Base-by-base conservation (phyloP, 352 stramenopile genomes). In the Phytophthora podocarpi region DNA sequence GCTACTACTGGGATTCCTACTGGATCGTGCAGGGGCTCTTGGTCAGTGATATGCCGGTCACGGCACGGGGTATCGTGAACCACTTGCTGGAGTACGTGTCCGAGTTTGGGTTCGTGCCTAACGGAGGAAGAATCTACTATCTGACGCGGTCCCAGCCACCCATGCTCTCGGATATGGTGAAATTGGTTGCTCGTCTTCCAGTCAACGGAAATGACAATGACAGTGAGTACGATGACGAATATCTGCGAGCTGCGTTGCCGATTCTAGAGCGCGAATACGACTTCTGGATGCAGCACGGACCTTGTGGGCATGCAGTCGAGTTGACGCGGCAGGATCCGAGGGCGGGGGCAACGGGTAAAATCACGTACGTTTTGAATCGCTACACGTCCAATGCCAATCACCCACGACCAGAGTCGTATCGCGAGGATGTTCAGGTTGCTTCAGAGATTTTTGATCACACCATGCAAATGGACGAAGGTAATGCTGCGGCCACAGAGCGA, bases 1-100 rank as follows among this genome's bases (percentile, higher is more conserved):
- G 72, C 34, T 98, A 97, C 73, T 97, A 97, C 66, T 97, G 92
- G 92, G 92, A 98, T 59, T 92, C 82, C 53, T 97, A 93, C 70
- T 98, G 92, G 92, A 97, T 97, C 47, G 80, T 97, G 9, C 65
- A 91, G 49, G 90, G 91, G 0, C 72, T 98, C 5, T 64, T 97
- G 30, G 82, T 94, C 8, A 95, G 85, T 57, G 69, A 78, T 45
- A 93, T 97, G 89, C 41, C 64, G 12, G 34, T 81, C 27, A 97
- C 91, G 0, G 90, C 91, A 5, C 68, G 77, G 20, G 84, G 83
- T 2, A 74, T 97, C 4, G 85, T 97, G 23, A 82, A 85, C 34
- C 95, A 97, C 64, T 56, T 98, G 32, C 69, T 97, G 20, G 81
- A 95, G 52, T 93, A 94, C 43, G 84, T 96, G 21, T 77, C 82